Evolutionary conservation across 352 stramenopile species (phyloP).

Genomic region (Globisporangium echinulatum): DNA sequence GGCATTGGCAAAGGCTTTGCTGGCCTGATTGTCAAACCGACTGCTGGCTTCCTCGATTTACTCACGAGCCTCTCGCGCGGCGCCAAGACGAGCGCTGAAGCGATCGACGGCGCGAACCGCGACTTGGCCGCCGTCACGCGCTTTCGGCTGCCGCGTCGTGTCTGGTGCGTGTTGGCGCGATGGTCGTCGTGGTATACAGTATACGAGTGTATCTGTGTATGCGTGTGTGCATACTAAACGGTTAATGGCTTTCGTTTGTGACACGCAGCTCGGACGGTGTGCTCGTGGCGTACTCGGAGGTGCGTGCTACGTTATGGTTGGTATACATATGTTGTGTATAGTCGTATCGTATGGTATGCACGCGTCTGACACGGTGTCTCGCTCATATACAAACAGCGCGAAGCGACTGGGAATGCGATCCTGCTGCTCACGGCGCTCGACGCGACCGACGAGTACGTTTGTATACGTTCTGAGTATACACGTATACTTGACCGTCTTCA

Average conservation of each 20-base stretch:
- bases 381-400: slow-evolving; percentile 18
- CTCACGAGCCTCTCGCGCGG: slow-evolving; percentile 75
- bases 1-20: slow-evolving; percentile 82
- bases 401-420: slow-evolving; percentile 69
- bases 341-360: neutral
- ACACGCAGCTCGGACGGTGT: slow-evolving; percentile 58
- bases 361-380: neutral
- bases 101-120: slow-evolving; percentile 54
- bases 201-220: neutral
- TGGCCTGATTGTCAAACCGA: slow-evolving; percentile 79
- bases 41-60: slow-evolving; percentile 74
- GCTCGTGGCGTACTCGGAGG: slow-evolving; percentile 75
- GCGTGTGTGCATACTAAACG: neutral
- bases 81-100: slow-evolving; percentile 76
- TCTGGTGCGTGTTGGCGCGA: slow-evolving; percentile 45
- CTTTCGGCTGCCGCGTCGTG: slow-evolving; percentile 60
- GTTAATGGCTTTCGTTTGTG: neutral
- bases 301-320: neutral
- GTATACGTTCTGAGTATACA: neutral
- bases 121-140: slow-evolving; percentile 48
- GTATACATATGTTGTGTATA: neutral
- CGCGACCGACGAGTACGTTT: slow-evolving; percentile 67
- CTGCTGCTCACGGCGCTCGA: slow-evolving; percentile 70
- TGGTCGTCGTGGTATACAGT: neutral
- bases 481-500: too few relatives aligned